phyloP scores from a whole-genome alignment of 1,284 basidiomycete species.

The Pisolithus thermaeus region DNA sequence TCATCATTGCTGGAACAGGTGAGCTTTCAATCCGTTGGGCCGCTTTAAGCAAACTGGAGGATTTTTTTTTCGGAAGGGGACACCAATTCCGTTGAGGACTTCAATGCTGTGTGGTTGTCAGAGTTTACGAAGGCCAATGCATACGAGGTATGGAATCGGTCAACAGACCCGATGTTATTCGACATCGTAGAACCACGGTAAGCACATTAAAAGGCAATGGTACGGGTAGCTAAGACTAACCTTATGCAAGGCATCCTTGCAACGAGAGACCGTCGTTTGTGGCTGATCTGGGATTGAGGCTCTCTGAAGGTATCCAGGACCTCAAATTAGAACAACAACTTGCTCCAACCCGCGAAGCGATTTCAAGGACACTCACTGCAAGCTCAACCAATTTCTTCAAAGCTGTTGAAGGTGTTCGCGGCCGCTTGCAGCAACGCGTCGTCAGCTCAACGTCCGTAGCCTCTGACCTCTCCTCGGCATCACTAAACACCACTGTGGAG shows the following conservation, averaged over 20 bases:
- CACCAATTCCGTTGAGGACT: slow-evolving; percentile 57
- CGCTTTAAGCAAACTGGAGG: background rate
- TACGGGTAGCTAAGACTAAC: background rate
- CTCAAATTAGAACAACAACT: slow-evolving; percentile 86
- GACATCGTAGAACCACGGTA: slow-evolving; percentile 89
- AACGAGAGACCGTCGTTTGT: slow-evolving; percentile 84
- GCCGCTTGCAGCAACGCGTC: slow-evolving; percentile 55
- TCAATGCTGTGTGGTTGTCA: slow-evolving; percentile 78
- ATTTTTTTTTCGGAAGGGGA: slow-evolving; percentile 32
- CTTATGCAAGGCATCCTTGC: slow-evolving; percentile 70
- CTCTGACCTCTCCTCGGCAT: slow-evolving; percentile 18
- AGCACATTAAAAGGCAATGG: slow-evolving; percentile 14
- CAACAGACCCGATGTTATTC: slow-evolving; percentile 85
- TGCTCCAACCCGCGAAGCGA: slow-evolving; percentile 81
- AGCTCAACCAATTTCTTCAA: slow-evolving; percentile 83
- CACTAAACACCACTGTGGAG: slow-evolving; percentile 37
- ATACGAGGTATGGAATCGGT: slow-evolving; percentile 81
- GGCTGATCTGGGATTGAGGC: slow-evolving; percentile 80
- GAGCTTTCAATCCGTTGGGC: slow-evolving; percentile 10
- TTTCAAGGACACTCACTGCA: slow-evolving; percentile 66
- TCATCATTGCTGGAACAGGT: slow-evolving; percentile 62
- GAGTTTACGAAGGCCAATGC: slow-evolving; percentile 83
- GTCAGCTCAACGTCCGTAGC: slow-evolving; percentile 31
- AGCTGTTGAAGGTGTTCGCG: slow-evolving; percentile 82
- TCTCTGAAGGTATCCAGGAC: slow-evolving; percentile 88